Base-by-base conservation (phyloP, 2,329 filamentous ascomycete species). In the Achaetomium macrosporum region DNA sequence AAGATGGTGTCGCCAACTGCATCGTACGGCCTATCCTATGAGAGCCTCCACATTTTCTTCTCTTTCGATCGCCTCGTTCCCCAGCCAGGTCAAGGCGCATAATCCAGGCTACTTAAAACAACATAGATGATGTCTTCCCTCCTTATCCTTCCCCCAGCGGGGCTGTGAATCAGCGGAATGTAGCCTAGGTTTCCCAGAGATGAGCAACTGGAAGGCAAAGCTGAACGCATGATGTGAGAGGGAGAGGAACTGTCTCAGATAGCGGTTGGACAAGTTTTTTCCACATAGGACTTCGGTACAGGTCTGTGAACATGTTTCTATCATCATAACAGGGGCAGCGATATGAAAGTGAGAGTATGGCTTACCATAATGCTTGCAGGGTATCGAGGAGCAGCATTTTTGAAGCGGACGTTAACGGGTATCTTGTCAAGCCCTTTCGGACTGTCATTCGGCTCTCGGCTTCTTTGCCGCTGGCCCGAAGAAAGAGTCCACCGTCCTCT, bases 241-340 rank as follows among this genome's bases (percentile, higher is more conserved):
- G 47, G n/a, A 25, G 45, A 58, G 46, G n/a, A 60, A 54, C 47
- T 51, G 30, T 64, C 58, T 88, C 85, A 88, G 85, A 88, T 83
- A 89, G 85, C 85, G 86, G 84, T 89, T 89, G 85, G 82, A 84
- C 84, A 82, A 73, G 72, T 50, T 74, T 68, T 75, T 78, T 87
- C 85, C 77, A 87, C 84, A 88, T 64, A 64, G 66, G 61, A 17
- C 71, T 86, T 89, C 84, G 78, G 86, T 85, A 86, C 85, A 90
- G 86, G 85, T 90, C 85, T 89, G 85, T 89, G 85, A 85, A 80
- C 74, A 74, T 75, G 78, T 73, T 65, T 73, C 69, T 78, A 74
- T 89, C 84, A 87, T 88, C 87, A 88, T 82, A 66, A 74, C 79
- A 42, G 52, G 30, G 49, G 42, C 31, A 19, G 25, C 55, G 35